Evolutionary conservation across 148 eudicot species (phyloP).

Genomic region (Nyssa sinensis): DNA sequence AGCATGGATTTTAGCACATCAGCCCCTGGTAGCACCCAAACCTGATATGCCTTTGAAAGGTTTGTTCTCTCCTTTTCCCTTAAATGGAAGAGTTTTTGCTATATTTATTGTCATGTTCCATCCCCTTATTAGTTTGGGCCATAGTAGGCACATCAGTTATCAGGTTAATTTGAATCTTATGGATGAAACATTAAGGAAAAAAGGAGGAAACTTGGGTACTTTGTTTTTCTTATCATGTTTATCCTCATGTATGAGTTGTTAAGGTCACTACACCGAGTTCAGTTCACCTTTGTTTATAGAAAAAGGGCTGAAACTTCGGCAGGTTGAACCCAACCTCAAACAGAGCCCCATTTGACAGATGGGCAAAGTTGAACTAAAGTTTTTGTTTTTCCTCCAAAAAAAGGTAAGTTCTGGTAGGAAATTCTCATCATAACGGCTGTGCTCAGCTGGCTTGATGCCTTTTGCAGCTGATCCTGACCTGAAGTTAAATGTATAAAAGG

Average conservation of each 20-base stretch:
- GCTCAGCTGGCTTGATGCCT: no score
- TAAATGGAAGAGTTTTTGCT: background rate
- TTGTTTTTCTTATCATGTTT: background rate
- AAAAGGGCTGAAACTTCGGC: no score
- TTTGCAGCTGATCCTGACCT: no score
- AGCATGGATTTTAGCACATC: constrained; percentile 76
- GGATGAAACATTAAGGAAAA: background rate
- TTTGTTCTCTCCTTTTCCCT: constrained; percentile 24
- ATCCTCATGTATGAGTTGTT: background rate
- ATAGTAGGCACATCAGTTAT: background rate
- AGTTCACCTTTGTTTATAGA: no score
- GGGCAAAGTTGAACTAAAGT: no score
- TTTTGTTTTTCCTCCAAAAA: no score
- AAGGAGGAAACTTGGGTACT: background rate
- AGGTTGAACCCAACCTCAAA: no score
- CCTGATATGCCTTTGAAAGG: constrained; percentile 62
- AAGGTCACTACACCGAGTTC: no score
- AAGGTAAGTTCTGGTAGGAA: no score
- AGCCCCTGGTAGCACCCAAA: constrained; percentile 51
- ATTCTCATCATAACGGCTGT: no score
- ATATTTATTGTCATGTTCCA: background rate
- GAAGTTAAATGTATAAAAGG: no score
- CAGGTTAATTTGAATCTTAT: background rate
- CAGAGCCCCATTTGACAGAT: no score
- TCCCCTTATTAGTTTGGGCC: background rate